Evolutionary conservation across 2,329 filamentous ascomycete species (phyloP).

Genomic region (Ampelomyces quisqualis): DNA sequence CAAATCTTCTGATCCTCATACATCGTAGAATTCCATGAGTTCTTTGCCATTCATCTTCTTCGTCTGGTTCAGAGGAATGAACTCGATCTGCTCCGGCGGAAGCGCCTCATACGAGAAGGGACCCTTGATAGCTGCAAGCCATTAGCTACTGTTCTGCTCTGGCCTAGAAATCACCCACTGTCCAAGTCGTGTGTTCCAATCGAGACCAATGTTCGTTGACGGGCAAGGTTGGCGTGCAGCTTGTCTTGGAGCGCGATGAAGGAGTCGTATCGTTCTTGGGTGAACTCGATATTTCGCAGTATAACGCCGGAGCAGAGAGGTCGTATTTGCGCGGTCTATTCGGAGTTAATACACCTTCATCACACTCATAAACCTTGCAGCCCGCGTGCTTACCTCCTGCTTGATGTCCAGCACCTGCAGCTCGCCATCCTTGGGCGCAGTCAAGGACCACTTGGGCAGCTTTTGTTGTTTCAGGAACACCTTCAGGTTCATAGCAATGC

Average conservation of each 20-base stretch:
- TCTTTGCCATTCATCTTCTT: slow-evolving; percentile 84
- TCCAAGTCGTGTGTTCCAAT: slow-evolving; percentile 97
- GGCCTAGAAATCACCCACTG: slow-evolving; percentile 45
- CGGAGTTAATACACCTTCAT: slow-evolving; percentile 13
- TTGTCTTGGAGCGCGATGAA: slow-evolving; percentile 99
- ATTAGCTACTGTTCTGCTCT: slow-evolving; percentile 15
- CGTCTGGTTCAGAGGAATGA: slow-evolving; percentile 85
- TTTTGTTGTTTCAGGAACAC: slow-evolving; percentile 80
- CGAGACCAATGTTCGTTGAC: slow-evolving; percentile 89
- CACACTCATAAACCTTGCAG: background rate
- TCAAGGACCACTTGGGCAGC: slow-evolving; percentile 77
- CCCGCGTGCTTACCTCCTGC: slow-evolving; percentile 55
- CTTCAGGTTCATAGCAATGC: slow-evolving; percentile 92
- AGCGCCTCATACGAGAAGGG: slow-evolving; percentile 97
- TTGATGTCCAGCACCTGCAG: slow-evolving; percentile 79
- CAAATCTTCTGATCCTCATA: slow-evolving; percentile 31
- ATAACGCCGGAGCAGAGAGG: slow-evolving; percentile 89
- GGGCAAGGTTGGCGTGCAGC: slow-evolving; percentile 91
- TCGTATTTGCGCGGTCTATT: slow-evolving; percentile 72
- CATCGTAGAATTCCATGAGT: slow-evolving; percentile 89
- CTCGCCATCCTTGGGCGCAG: slow-evolving; percentile 69
- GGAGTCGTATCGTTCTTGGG: slow-evolving; percentile 85
- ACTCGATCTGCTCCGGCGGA: slow-evolving; percentile 87
- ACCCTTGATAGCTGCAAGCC: slow-evolving; percentile 65
- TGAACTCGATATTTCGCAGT: slow-evolving; percentile 87